Conservation (phyloP, 108 stramenopile species). For the Seminavis robusta region DNA sequence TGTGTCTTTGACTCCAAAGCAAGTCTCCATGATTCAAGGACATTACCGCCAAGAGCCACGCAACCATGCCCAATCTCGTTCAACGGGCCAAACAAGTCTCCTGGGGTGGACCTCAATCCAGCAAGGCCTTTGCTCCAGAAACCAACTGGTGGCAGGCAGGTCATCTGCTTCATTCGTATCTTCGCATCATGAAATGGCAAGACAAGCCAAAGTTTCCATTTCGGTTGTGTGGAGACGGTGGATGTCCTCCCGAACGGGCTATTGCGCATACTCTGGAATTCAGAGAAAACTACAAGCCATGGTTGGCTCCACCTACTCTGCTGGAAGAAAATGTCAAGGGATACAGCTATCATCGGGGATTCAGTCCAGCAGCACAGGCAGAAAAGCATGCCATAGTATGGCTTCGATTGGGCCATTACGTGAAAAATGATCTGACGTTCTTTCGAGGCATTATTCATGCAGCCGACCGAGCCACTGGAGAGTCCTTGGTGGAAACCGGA, state of each 20-base stretch:
- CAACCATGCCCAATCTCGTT: too few species aligned
- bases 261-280: conserved; percentile 63
- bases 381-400: conserved; percentile 54
- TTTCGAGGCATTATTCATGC: conserved; percentile 43
- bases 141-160: too few species aligned
- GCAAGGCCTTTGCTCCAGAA: too few species aligned
- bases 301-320: conserved; percentile 44
- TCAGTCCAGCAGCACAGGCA: conserved; percentile 15
- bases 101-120: too few species aligned
- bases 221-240: conserved; percentile 37
- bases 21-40: too few species aligned
- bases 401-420: conserved; percentile 44
- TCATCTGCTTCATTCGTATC: too few species aligned
- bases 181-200: too few species aligned
- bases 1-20: too few species aligned
- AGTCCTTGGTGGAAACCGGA: conserved; percentile 35
- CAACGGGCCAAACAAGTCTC: too few species aligned
- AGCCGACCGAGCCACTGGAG: conserved; percentile 55
- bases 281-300: conserved; percentile 70
- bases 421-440: conserved; percentile 30
- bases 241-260: conserved; percentile 56
- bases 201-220: too few species aligned
- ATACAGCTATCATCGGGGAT: conserved; percentile 54
- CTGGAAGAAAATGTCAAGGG: conserved; percentile 53
- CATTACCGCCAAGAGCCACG: too few species aligned